phyloP scores from a whole-genome alignment of 1,139 yeast genomes.

The Kurtzmaniella quercitrusa region DNA sequence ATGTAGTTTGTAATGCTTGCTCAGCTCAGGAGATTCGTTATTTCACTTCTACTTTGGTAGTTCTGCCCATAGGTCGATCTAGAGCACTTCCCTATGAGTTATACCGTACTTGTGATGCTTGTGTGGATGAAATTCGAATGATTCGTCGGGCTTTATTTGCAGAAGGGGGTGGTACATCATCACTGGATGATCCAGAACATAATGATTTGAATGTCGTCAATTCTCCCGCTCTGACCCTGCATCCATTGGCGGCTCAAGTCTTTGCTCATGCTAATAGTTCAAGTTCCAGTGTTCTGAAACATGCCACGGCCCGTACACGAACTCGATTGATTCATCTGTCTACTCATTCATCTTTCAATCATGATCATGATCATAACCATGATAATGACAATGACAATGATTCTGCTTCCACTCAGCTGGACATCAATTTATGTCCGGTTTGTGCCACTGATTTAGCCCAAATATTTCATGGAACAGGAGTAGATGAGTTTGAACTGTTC shows the following conservation, averaged over 20 bases:
- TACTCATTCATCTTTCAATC: constrained; percentile 18
- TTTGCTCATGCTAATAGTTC: neutral
- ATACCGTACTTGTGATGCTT: constrained; percentile 68
- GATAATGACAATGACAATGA: constrained; percentile 8
- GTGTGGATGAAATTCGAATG: constrained; percentile 61
- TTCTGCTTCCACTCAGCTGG: constrained; percentile 13
- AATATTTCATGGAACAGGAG: constrained; percentile 22
- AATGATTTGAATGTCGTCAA: neutral
- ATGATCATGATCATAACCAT: no score
- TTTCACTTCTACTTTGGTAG: constrained; percentile 36
- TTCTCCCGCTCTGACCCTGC: neutral
- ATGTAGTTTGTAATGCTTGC: constrained; percentile 68
- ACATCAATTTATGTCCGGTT: constrained; percentile 40
- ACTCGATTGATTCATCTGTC: constrained; percentile 20
- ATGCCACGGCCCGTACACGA: neutral
- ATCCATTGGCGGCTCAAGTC: neutral
- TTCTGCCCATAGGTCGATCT: constrained; percentile 21
- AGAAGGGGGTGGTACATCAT: constrained; percentile 7
- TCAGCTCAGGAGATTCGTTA: constrained; percentile 45
- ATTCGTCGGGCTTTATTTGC: constrained; percentile 43
- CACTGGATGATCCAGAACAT: neutral
- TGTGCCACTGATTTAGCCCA: constrained; percentile 50
- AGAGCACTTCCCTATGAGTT: constrained; percentile 26
- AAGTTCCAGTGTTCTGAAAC: neutral
- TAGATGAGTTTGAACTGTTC: constrained; percentile 38